Percentiles rank a stretch among this genome's conserved stretches.
These are phyloP conservation scores for Plasmodium coatneyi DNA, from an alignment of 169 alveolate genomes.

Conservation along the genomic window DNA sequence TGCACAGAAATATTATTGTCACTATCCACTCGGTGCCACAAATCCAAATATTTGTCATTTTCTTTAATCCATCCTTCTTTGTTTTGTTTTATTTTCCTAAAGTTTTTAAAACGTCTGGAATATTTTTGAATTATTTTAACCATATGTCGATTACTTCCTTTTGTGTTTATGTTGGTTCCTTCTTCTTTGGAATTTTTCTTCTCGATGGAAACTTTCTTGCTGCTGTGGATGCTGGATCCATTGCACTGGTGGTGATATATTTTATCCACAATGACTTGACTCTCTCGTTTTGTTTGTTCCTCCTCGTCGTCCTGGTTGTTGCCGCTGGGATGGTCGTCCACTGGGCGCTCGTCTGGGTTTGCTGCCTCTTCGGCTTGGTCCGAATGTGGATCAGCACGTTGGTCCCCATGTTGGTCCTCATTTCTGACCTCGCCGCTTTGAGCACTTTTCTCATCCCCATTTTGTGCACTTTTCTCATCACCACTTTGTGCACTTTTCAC, in stretches of 20 bases:
- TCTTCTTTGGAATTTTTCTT: neutral
- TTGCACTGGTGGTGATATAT: constrained; percentile 31
- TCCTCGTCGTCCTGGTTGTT: neutral
- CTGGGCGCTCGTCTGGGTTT: neutral
- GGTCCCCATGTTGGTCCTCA: neutral
- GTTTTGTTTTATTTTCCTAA: constrained; percentile 75
- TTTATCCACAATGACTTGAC: constrained; percentile 22
- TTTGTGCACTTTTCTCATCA: neutral
- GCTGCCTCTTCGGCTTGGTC: neutral
- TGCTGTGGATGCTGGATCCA: neutral
- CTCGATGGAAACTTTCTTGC: neutral
- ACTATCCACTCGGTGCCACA: constrained; percentile 80
- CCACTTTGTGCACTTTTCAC: neutral
- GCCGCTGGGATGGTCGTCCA: neutral
- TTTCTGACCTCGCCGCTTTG: too few relatives aligned
- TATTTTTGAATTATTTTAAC: constrained; percentile 76
- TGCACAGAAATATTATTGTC: constrained; percentile 76
- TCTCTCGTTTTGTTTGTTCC: neutral
- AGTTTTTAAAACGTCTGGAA: constrained; percentile 72
- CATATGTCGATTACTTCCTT: constrained; percentile 73
- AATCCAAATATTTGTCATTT: constrained; percentile 76
- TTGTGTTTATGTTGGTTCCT: constrained; percentile 9
- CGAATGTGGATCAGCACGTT: neutral
- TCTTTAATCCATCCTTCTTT: constrained; percentile 76
- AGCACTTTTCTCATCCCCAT: too few relatives aligned